A percentile compares a stretch with the other conserved stretches of the same genome.
These are phyloP conservation scores for Trypanosoma mega DNA, from an alignment of 208 protist genomes.

Conservation along the genomic window DNA sequence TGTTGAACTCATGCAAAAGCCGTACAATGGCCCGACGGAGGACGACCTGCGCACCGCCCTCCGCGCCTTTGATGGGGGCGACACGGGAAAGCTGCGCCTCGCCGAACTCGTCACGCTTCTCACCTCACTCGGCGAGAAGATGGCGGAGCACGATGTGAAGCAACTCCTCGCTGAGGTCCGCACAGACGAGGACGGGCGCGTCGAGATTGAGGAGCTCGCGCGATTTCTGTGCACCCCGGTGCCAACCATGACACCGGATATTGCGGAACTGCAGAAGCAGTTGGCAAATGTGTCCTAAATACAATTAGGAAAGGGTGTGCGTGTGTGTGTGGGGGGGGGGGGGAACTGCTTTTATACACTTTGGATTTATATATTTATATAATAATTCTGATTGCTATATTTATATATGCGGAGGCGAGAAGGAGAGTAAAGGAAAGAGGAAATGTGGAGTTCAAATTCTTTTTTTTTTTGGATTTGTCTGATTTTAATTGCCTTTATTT, in stretches of 20 bases:
- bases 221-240: slow-evolving; percentile 85
- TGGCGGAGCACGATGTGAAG: slow-evolving; percentile 80
- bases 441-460: too few relatives aligned
- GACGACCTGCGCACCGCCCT: slow-evolving; percentile 84
- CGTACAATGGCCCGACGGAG: slow-evolving; percentile 85
- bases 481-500: too few relatives aligned
- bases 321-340: background rate
- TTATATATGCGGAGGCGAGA: too few relatives aligned
- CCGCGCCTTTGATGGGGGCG: slow-evolving; percentile 77
- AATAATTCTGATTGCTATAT: too few relatives aligned
- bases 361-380: slow-evolving; percentile 12
- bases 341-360: background rate
- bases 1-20: slow-evolving; percentile 83
- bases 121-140: slow-evolving; percentile 87
- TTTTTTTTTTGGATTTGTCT: too few relatives aligned
- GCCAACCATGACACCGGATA: slow-evolving; percentile 83
- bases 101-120: slow-evolving; percentile 84
- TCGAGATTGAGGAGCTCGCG: slow-evolving; percentile 80
- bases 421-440: too few relatives aligned
- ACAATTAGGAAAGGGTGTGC: background rate
- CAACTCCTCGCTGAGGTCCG: slow-evolving; percentile 80
- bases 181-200: slow-evolving; percentile 69
- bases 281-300: slow-evolving; percentile 37
- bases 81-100: slow-evolving; percentile 65
- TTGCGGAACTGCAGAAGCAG: slow-evolving; percentile 82